phyloP scores from a whole-genome alignment of 345 rosid genomes.

The Erucastrum elatum region DNA sequence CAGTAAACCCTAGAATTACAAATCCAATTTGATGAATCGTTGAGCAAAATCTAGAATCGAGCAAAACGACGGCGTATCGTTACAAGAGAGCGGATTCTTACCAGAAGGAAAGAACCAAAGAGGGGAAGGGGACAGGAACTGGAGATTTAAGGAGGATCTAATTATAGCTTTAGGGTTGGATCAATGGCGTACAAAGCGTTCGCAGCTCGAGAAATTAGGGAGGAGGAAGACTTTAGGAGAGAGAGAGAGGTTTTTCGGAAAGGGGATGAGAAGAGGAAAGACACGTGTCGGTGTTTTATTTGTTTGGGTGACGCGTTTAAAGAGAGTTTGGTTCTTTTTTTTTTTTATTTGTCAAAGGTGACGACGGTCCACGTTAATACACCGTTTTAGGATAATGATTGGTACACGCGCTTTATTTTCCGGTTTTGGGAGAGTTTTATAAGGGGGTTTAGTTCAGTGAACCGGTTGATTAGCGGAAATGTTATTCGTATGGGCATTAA shows the following conservation, averaged over 20 bases:
- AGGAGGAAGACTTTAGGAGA: not conserved
- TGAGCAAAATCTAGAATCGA: not conserved
- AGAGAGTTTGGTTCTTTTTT: not conserved
- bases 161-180: conserved; percentile 18
- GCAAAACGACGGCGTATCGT: conserved; percentile 15
- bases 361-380: not conserved
- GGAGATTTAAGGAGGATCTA: conserved; percentile 35
- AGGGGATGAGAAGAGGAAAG: not conserved
- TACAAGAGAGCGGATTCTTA: conserved; percentile 40
- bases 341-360: not conserved
- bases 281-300: conserved; percentile 36
- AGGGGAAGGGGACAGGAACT: conserved; percentile 11
- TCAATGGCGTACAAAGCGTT: conserved; percentile 25
- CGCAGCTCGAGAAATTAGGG: conserved; percentile 29
- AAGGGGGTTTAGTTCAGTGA: not conserved
- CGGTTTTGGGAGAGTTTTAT: not conserved
- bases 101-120: conserved; percentile 41
- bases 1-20: conserved; percentile 16
- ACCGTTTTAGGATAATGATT: not conserved
- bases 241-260: conserved; percentile 4
- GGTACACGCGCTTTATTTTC: not conserved
- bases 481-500: not conserved
- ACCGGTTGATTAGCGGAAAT: not conserved
- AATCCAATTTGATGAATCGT: conserved; percentile 6
- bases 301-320: conserved; percentile 28